Evolutionary conservation across 2,329 filamentous ascomycete species (phyloP), one percentile per base, ranked within the genome.

Genomic region (Neofusicoccum ribis): DNA sequence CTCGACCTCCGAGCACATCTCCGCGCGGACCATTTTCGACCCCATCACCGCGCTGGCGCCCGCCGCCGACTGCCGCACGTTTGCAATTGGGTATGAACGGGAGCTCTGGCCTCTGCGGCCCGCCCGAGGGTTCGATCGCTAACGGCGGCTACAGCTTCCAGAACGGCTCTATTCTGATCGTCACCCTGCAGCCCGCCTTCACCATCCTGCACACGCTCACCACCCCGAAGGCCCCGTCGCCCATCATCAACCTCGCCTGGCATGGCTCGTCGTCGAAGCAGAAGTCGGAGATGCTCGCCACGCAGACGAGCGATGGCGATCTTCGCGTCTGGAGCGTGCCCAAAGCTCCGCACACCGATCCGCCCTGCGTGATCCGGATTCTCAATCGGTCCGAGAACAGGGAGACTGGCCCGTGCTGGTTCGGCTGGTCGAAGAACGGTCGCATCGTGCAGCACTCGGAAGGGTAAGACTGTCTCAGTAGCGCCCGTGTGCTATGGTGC

Each of bases 361-460:
- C 89, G 17, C 93, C 93, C 41, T 94, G 93, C 73, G 91, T 97
- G 7, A 96, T 98, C 66, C 86, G 95, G 68, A 89, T 96, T 34
- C 81, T 99, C 56, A 94, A 92, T 76, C 86, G 91, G 71, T 88
- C 88, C 7, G 93, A 97, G 67, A 88, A 86, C 69, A 59, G 63
- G 43, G 81, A 87, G 39, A 80, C 87, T 2, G 92, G 92, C 1
- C 90, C 91, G 43, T 97, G 96, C 75, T 99, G 95, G 95, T 93
- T 97, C 83, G 91, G 89, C 20, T 99, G 95, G 95, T 98, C 95
- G 0, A 98, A 97, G 80, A 98, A 97, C 80, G 95, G 95, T 44
- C 90, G 93, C 70, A 93, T 99, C 69, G 88, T 99, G 68, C 95
- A 99, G 78, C 93, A 89, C 78, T 91, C 91, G 5, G 92, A 97